Base-by-base conservation (phyloP, 306 rosid genomes). In the Corylus heterophylla region DNA sequence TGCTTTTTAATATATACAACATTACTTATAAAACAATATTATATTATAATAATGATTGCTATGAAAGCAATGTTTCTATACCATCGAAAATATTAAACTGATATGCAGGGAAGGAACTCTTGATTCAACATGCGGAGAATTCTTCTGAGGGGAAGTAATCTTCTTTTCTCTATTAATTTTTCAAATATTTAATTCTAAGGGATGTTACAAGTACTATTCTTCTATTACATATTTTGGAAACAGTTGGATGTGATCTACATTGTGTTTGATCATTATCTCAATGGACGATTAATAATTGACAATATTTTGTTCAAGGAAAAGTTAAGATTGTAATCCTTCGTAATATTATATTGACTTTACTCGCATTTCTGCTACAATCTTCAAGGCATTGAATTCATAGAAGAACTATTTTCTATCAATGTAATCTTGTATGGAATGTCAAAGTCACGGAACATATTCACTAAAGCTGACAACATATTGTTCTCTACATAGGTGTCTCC, bases 401-500 rank as follows among this genome's bases (percentile, higher is more conserved):
- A 35, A 29, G 7, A 17, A 27, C 35, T 76, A 44, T 13, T 73
- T 73, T 39, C 14, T 51, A 39, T 75, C 69, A 73, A 55, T 75
- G 71, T 47, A 27, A 48, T 29, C 37, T 76, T 54, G 48, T 71
- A 56, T 75, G 73, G 45, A 59, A 74, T 77, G 52, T 82, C 70
- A 17, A 64, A 71, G 39, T 73, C 45, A 56, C 50, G 42, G 71
- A 70, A 59, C 76, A 48, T 47, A 63, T 55, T 16, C 16, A 81
- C 59, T 44, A 63, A 82, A 80, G 58, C 69, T 83, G 86, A 88
- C 71, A 42, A 63, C 45, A 29, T 39, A 4, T 51, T 80, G 49
- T 76, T 71, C 78, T 70, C 73, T 54, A 45, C 64, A 62, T 77
- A 94, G 98, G 98, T 95, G 45, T 91, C 98, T 81, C 97, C 98